phyloP scores from a whole-genome alignment of 2,329 filamentous ascomycete genomes.

The Microascus cirrosus region DNA sequence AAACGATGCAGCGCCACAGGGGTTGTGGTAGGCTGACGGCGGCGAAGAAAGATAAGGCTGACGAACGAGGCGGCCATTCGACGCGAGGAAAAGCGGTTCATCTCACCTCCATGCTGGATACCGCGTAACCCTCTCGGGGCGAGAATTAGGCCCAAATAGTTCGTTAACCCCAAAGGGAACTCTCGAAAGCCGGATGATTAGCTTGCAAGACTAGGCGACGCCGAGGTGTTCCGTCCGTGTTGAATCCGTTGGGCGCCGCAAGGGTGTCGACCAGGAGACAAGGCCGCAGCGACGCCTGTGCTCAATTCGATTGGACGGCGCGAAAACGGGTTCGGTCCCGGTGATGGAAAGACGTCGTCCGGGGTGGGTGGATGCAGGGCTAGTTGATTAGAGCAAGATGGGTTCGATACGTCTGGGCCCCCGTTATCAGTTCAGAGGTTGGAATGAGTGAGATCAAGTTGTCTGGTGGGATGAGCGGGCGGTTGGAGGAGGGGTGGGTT shows the following conservation, averaged over 20 bases:
- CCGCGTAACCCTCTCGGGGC: background rate
- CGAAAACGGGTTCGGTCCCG: background rate
- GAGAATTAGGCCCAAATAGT: background rate
- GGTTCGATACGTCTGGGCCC: background rate
- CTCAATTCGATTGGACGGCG: background rate
- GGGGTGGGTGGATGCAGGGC: background rate
- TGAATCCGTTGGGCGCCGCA: too few species aligned
- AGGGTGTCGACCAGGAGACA: too few species aligned
- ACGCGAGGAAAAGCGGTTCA: background rate
- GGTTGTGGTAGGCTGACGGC: background rate
- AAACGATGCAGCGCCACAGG: background rate
- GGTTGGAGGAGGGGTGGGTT: too few species aligned
- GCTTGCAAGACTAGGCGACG: too few species aligned
- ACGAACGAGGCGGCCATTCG: background rate
- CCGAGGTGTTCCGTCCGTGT: too few species aligned
- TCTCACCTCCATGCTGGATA: background rate
- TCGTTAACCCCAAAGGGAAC: background rate
- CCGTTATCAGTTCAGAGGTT: background rate
- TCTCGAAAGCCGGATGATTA: background rate
- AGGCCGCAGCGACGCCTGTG: background rate
- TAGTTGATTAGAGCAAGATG: background rate
- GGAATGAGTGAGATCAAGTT: background rate
- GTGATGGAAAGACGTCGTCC: background rate
- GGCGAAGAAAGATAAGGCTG: background rate
- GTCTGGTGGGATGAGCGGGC: too few species aligned